Percentiles rank a stretch among this genome's conserved stretches.
phyloP scores from a whole-genome alignment of 2,329 filamentous ascomycete genomes.

The Monilinia laxa region DNA sequence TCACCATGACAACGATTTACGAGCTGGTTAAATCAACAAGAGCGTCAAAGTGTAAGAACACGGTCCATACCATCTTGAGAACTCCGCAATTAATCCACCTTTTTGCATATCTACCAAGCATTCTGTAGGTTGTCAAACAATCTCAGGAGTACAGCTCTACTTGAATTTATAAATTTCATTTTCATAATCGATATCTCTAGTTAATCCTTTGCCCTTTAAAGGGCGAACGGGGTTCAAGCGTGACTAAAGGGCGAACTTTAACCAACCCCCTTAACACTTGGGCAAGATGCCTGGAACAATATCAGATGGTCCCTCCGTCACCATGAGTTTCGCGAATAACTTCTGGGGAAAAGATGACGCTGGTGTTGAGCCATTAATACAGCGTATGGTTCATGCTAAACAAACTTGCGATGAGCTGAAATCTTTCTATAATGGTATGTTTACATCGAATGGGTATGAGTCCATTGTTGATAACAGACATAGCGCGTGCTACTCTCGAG shows the following conservation, averaged over 20 bases:
- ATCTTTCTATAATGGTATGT: constrained; percentile 78
- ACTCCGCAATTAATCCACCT: constrained; percentile 22
- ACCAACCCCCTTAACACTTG: constrained; percentile 10
- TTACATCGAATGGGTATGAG: constrained; percentile 8
- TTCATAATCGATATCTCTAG: neutral
- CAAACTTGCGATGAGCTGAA: constrained; percentile 91
- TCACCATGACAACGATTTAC: constrained; percentile 10
- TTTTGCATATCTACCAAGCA: constrained; percentile 19
- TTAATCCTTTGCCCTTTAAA: constrained; percentile 16
- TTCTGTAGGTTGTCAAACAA: constrained; percentile 7
- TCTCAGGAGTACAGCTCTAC: constrained; percentile 2
- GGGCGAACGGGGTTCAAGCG: neutral
- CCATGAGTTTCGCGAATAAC: constrained; percentile 77
- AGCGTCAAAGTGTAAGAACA: neutral
- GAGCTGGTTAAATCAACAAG: constrained; percentile 17
- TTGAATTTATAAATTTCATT: constrained; percentile 14
- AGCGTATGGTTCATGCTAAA: constrained; percentile 94
- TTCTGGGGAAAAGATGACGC: constrained; percentile 99
- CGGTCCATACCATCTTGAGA: neutral
- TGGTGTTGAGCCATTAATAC: constrained; percentile 84
- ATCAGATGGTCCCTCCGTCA: constrained; percentile 41
- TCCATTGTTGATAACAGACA: constrained; percentile 8
- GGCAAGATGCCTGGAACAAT: constrained; percentile 39
- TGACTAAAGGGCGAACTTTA: neutral
- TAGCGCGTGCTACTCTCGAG: constrained; percentile 88